Base-by-base conservation (phyloP, 106 monocot species). In the Chionographis japonica region DNA sequence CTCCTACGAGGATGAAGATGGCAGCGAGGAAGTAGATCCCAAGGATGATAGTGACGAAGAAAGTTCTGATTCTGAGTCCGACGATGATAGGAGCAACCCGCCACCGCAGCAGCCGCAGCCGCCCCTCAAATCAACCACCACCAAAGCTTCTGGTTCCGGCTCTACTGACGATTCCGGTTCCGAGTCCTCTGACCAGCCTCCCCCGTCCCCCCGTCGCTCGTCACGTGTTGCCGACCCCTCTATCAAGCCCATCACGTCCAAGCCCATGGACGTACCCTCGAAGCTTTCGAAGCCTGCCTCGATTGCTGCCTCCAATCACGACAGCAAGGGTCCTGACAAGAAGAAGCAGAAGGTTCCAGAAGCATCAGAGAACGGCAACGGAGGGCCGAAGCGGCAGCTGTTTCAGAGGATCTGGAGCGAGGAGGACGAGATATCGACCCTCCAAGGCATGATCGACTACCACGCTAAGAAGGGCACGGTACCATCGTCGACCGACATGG, bases 371-470 rank as follows among this genome's bases (percentile, higher is more conserved):
- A 17, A 42, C 40, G 68, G 19, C 1, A 40, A 7, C 18, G 51
- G 17, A 2, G 43, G 4, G 43, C 8, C 10, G 40, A 66, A 71
- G 71, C 54, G 56, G 52, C 57, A 38, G 59, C 59, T 38, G 14
- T 70, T 64, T 36, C 69, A 69, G 56, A 38, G 80, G 27, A 35
- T 80, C 43, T 85, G 80, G 80, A 68, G 77, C 40, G 50, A 11
- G 11, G 77, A 77, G 2, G 81, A 80, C 40, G 85, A 85, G 66
- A 52, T 77, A 13, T 52, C 69, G 12, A 12, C 81, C 19, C 76
- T 85, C 11, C 17, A 43, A 20, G 77, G 72, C 51, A 52, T 85
- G 19, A 52, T 68, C 6, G 72, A 72, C 17, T 77, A 73, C 61
- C 65, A 54, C 4, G 11, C 35, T 2, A 65, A 59, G 56, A 58